phyloP scores from a whole-genome alignment of 2,329 filamentous ascomycete genomes.

The Dryadomyces quercivorus region DNA sequence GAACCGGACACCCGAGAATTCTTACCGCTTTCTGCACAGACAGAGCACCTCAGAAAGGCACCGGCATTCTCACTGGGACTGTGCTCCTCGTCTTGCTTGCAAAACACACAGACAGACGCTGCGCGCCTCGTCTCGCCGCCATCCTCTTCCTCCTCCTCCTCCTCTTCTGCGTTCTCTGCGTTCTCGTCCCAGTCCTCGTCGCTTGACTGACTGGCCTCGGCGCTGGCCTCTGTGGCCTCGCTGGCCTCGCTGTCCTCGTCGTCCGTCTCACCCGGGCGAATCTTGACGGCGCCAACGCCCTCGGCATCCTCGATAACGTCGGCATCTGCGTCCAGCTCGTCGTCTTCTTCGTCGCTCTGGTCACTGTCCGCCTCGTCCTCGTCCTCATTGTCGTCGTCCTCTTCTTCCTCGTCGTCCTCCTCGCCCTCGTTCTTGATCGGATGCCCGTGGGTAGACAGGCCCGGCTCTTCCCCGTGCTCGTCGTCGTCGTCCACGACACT shows the following conservation, averaged over 20 bases:
- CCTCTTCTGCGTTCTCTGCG: constrained; percentile 32
- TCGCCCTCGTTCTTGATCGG: constrained; percentile 16
- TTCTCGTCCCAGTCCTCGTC: constrained; percentile 49
- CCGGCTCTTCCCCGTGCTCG: constrained; percentile 14
- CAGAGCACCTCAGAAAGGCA: constrained; percentile 60
- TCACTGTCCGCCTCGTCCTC: constrained; percentile 22
- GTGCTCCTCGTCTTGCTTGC: constrained; percentile 69
- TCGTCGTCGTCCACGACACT: constrained; percentile 18
- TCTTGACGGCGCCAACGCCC: constrained; percentile 44
- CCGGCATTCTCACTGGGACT: constrained; percentile 75
- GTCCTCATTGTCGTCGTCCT: constrained; percentile 15
- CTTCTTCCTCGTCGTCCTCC: constrained; percentile 17
- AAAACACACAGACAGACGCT: constrained; percentile 51
- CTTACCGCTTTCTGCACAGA: constrained; percentile 76
- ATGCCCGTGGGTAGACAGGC: constrained; percentile 16
- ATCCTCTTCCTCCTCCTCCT: constrained; percentile 64
- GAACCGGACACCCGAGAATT: background rate
- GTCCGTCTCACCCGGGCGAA: constrained; percentile 38
- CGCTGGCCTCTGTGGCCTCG: constrained; percentile 24
- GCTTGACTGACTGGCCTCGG: constrained; percentile 29
- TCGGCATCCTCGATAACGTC: constrained; percentile 36
- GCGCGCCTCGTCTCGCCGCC: constrained; percentile 40
- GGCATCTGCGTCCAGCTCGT: constrained; percentile 16
- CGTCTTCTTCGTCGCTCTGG: constrained; percentile 13
- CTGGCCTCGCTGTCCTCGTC: constrained; percentile 19